These are phyloP conservation scores for Penicillium pulvis DNA, from an alignment of 495 filamentous ascomycete genomes.

Conservation along the genomic window DNA sequence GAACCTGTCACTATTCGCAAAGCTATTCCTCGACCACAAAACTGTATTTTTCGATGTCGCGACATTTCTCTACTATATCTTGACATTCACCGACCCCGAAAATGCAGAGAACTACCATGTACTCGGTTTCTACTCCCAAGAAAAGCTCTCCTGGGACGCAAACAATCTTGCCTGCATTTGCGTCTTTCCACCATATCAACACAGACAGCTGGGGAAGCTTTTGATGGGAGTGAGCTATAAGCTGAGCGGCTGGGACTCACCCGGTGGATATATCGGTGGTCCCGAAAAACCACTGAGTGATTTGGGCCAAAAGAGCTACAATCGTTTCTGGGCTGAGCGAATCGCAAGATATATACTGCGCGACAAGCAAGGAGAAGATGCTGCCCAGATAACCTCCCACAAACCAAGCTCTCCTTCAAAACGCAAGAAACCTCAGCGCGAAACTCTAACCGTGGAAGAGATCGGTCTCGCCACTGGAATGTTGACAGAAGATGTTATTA, in stretches of 20 bases:
- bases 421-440: conserved; percentile 37
- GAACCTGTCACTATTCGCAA: conserved; percentile 95
- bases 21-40: conserved; percentile 96
- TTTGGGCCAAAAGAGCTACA: conserved; percentile 77
- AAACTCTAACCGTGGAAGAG: conserved; percentile 54
- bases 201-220: conserved; percentile 81
- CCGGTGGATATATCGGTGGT: conserved; percentile 72
- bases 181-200: conserved; percentile 94
- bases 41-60: conserved; percentile 97
- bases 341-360: conserved; percentile 66
- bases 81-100: conserved; percentile 54
- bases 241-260: conserved; percentile 74
- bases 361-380: conserved; percentile 25
- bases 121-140: conserved; percentile 96
- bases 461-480: conserved; percentile 74
- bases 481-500: conserved; percentile 76
- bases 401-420: conserved; percentile 32
- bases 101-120: conserved; percentile 52
- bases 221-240: conserved; percentile 94
- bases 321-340: conserved; percentile 79
- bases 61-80: conserved; percentile 92
- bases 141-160: conserved; percentile 98
- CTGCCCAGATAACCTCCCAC: conserved; percentile 27
- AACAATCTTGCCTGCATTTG: conserved; percentile 98
- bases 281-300: conserved; percentile 92